Evolutionary conservation across 495 filamentous ascomycete species (phyloP), one percentile per base, ranked within the genome.

Genomic region (Talaromyces liani): DNA sequence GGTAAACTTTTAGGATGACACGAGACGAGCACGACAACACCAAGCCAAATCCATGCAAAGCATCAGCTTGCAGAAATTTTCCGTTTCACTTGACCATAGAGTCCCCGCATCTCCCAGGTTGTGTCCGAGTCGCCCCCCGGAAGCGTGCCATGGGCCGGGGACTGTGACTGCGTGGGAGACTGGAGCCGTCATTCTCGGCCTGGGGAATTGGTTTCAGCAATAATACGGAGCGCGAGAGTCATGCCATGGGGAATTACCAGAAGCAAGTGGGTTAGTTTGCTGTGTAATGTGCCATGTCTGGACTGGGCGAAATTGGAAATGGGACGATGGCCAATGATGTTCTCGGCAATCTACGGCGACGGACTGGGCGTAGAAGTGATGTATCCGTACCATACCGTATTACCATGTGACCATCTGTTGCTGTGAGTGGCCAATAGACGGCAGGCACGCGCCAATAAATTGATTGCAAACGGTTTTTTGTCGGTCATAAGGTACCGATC

Each of bases 71-170:
- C 53, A 25, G 53, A 29, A n/a, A 56, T 56, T 56, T 56, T 56
- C 9, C 27, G 22, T 56, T 56, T 22, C 27, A 27, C 24, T 56
- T 56, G 53, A 56, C 53, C 53, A 36, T 25, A 9, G 29, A 34
- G 27, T 36, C 56, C 56, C 56, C 56, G 56, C 56, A 36, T 29
- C 51, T 29, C 51, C 24, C 51, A 29, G 22, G 9, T 14, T 24
- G 51, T 5, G 12, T 41, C 36, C 36, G 36, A 41, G 36, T 12
- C 45, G 45, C 22, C 27, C 27, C 56, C 56, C 56, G 56, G 56
- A 58, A 58, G 56, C 56, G 56, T 58, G 56, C 56, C 56, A 58
- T 58, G 56, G 56, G 56, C 56, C 31, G 56, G 56, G 56, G 56
- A 58, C 14, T 31, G 31, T 4, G 27, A 31, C 27, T 4, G 1